Base-by-base conservation (phyloP, 306 rosid genomes). In the Sindora glabra region DNA sequence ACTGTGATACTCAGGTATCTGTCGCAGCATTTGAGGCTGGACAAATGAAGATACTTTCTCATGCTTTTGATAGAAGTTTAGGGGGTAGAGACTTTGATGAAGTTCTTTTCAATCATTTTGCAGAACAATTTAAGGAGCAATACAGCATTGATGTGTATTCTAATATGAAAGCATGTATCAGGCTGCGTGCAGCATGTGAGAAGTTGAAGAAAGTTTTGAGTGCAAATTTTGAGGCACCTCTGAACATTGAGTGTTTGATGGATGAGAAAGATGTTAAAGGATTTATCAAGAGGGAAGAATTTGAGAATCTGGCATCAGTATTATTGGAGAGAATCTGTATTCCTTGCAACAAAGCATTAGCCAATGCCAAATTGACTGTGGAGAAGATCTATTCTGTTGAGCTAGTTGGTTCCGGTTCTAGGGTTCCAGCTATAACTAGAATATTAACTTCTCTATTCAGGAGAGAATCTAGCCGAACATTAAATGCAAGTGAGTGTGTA, bases 11-110 rank as follows among this genome's bases (percentile, higher is more conserved):
- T 95, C 99, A 94, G 72, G 99, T 94, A 2, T 94, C 97, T 58
- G 82, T 94, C 74, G 99, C 94, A 56, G 99, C 97, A 9, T 89
- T 72, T 50, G 89, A 78, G 56, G 89, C 86, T 76, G 99, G 99
- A 19, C 99, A 89, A 80, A 65, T 94, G 75, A 84, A 82, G 69
- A 74, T 94, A 16, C 59, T 94, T 74, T 68, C 99, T 52, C 99
- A 94, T 79, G 63, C 95, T 7, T 89, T 54, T 56, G 99, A 94
- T 65, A 85, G 77, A 68, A 83, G 94, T 29, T 71, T 94, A 47
- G 97, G 99, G 37, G 99, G 99, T 62, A 89, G 97, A 62, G 99
- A 94, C 57, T 94, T 94, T 24, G 99, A 94, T 11, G 99, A 89
- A 60, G 99, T 49, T 40, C 34, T 94, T 38, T 89, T 89, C 70